phyloP scores from a whole-genome alignment of 192 early-diverging fungal species.

The Borealophlyctis nickersoniae region DNA sequence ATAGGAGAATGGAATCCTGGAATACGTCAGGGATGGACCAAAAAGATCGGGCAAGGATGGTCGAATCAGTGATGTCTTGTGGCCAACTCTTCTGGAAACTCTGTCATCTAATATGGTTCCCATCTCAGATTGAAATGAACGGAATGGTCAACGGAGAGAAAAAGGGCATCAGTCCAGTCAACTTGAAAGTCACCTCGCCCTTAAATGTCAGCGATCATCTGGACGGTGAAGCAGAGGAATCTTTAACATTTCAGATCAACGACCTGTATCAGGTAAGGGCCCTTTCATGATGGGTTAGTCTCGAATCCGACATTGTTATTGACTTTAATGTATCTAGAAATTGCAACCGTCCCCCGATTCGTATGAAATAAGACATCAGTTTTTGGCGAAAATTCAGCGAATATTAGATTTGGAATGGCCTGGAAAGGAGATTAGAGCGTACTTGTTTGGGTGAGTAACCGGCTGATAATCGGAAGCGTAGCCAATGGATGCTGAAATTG shows the following conservation, averaged over 20 bases:
- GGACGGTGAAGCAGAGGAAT: slow-evolving; percentile 9
- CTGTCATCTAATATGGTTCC: too few species aligned
- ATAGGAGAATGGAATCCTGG: too few species aligned
- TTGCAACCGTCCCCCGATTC: slow-evolving; percentile 27
- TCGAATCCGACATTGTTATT: too few species aligned
- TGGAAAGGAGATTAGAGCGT: slow-evolving; percentile 65
- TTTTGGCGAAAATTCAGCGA: slow-evolving; percentile 77
- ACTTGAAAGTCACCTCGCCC: slow-evolving; percentile 2
- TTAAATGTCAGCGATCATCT: slow-evolving; percentile 1
- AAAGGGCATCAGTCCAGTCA: slow-evolving; percentile 1
- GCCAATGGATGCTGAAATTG: slow-evolving; percentile 1
- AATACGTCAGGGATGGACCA: not conserved
- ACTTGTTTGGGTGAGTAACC: slow-evolving; percentile 80
- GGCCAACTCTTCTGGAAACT: too few species aligned
- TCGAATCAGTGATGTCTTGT: too few species aligned
- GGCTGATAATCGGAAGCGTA: not conserved
- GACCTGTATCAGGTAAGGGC: slow-evolving; percentile 26
- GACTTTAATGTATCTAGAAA: slow-evolving; percentile 9
- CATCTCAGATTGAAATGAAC: not conserved
- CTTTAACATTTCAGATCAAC: slow-evolving; percentile 27
- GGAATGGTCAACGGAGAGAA: not conserved
- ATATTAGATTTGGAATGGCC: slow-evolving; percentile 83
- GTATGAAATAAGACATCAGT: slow-evolving; percentile 41
- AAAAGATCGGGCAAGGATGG: too few species aligned
- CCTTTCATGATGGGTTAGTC: too few species aligned